A percentile compares a stretch with the other conserved stretches of the same genome.
Evolutionary conservation across 352 stramenopile species (phyloP).

Genomic region (Peronospora destructor): DNA sequence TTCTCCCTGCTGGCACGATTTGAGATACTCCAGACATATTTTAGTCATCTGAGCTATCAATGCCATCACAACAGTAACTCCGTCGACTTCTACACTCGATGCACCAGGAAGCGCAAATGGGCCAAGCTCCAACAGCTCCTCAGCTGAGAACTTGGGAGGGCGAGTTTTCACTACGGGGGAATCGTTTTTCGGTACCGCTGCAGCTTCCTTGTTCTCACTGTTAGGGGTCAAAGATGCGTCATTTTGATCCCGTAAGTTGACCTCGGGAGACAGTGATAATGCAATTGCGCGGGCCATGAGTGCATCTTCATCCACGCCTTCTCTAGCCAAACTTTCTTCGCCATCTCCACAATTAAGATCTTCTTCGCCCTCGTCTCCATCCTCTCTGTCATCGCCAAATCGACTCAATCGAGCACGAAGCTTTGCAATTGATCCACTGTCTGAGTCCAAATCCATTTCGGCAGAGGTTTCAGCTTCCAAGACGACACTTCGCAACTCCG

Average conservation of each 20-base stretch:
- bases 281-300: constrained; percentile 86
- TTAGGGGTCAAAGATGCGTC: constrained; percentile 14
- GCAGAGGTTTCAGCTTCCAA: constrained; percentile 23
- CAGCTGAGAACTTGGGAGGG: constrained; percentile 51
- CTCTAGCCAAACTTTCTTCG: constrained; percentile 40
- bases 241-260: constrained; percentile 61
- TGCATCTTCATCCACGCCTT: constrained; percentile 82
- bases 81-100: constrained; percentile 35
- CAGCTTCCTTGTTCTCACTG: constrained; percentile 13
- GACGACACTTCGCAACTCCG: constrained; percentile 29
- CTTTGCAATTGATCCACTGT: constrained; percentile 53
- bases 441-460: constrained; percentile 67
- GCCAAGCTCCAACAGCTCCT: constrained; percentile 59
- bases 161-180: constrained; percentile 30
- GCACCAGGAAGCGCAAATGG: constrained; percentile 54
- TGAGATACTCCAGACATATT: constrained; percentile 66
- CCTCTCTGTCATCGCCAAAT: constrained; percentile 60
- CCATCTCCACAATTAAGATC: constrained; percentile 42
- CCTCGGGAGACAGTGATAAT: constrained; percentile 78
- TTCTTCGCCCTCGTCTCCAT: constrained; percentile 52
- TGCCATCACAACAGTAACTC: constrained; percentile 40
- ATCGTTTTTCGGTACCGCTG: constrained; percentile 8
- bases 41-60: constrained; percentile 61
- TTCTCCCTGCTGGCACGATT: constrained; percentile 57
- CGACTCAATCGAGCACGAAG: constrained; percentile 57